Base-by-base conservation (phyloP, 2,329 filamentous ascomycete genomes). In the Lasiodiplodia hormozganensis region DNA sequence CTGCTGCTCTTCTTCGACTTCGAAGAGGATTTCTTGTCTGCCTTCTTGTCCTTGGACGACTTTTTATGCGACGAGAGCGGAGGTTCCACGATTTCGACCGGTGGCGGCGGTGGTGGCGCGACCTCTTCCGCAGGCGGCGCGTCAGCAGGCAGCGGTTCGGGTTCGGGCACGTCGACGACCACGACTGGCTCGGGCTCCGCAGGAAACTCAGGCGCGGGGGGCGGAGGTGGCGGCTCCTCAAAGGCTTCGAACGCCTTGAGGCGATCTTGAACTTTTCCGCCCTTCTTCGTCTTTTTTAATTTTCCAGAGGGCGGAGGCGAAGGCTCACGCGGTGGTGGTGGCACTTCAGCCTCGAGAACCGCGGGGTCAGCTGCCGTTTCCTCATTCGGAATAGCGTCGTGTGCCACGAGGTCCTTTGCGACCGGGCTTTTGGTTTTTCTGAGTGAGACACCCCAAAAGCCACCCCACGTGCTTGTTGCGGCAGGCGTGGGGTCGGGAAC, bases 371-470 rank as follows among this genome's bases (percentile, higher is more conserved):
- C 69, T 62, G 67, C 56, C 58, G 40, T 38, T 67, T 62, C 57
- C 52, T 60, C 49, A 34, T 67, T 12, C 36, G 38, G 68, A 3
- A 53, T 64, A 68, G 66, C 56, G 62, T 62, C 74, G 38, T 57
- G n/a, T 34, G 23, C 58, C 67, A 43, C 31, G 58, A 62, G 36
- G 34, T 64, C 67, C 25, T 57, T 65, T 58, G 36, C 51, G 58
- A 14, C 43, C 31, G 76, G 73, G 72, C 82, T 82, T 70, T 81
- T 83, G 8, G 78, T 79, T 69, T 80, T 81, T 72, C 81, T 82
- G 65, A 82, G 74, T 68, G 79, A 80, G 53, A 82, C 77, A 67
- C 82, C 82, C 80, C 81, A 84, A 67, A 81, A 80, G 62, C 78
- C 82, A 54, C 80, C 81, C 77, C 31, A 72, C 70, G 11, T 75